Evolutionary conservation across 164 flowering plant genomes (phyloP).

Genomic region (Vitis cinerea): DNA sequence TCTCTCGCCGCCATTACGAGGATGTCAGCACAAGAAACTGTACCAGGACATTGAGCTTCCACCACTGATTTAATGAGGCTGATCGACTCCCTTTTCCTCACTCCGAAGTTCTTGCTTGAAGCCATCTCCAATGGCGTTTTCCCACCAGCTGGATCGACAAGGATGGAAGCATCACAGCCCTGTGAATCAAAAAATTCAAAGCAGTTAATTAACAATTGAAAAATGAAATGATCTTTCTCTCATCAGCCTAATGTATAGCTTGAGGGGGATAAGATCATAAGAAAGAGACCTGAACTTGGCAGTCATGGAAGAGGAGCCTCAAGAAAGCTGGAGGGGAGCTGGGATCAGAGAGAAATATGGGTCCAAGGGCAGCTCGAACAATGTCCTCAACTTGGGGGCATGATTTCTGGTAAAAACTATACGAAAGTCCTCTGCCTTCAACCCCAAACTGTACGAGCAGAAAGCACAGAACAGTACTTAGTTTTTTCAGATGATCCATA

Average conservation of each 20-base stretch:
- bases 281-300: constrained; percentile 60
- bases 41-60: constrained; percentile 44
- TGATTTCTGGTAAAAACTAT: constrained; percentile 37
- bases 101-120: constrained; percentile 42
- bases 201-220: neutral
- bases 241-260: neutral
- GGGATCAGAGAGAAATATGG: constrained; percentile 35
- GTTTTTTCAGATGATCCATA: neutral
- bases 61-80: constrained; percentile 33
- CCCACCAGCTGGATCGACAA: constrained; percentile 28
- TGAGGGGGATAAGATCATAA: neutral
- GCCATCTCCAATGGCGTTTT: constrained; percentile 27
- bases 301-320: constrained; percentile 66
- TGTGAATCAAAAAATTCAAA: constrained; percentile 7
- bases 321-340: constrained; percentile 45
- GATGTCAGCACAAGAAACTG: constrained; percentile 61
- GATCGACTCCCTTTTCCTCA: constrained; percentile 39
- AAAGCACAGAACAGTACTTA: constrained; percentile 1
- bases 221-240: neutral
- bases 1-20: constrained; percentile 53
- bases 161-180: constrained; percentile 73
- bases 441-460: neutral
- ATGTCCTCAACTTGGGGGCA: constrained; percentile 54
- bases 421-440: constrained; percentile 27
- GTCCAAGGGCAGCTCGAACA: constrained; percentile 28